These are phyloP conservation scores for Cyclotella sp. DNA, from an alignment of 108 stramenopile species.

Conservation along the genomic window DNA sequence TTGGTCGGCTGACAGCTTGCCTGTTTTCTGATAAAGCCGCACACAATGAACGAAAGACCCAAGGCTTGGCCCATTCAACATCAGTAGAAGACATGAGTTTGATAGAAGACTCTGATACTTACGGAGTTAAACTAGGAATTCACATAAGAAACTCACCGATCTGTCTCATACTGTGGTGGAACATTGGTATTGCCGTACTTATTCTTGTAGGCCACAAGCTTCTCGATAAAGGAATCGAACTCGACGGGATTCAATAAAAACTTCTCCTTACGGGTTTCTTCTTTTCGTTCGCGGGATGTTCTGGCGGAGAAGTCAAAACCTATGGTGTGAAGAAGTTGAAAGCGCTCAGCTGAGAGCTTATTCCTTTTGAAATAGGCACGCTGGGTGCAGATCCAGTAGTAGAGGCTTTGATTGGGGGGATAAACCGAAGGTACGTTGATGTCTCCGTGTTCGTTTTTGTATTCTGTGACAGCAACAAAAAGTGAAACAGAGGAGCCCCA, in stretches of 20 bases:
- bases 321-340: slow-evolving; percentile 15
- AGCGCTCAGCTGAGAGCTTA: slow-evolving; percentile 22
- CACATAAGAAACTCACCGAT: slow-evolving; percentile 6
- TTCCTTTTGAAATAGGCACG: background rate
- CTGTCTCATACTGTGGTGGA: slow-evolving; percentile 2
- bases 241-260: slow-evolving; percentile 6
- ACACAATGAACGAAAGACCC: slow-evolving; percentile 25
- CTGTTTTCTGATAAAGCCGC: slow-evolving; percentile 11
- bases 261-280: slow-evolving; percentile 1
- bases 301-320: slow-evolving; percentile 5
- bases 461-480: slow-evolving; percentile 1
- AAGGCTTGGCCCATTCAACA: background rate
- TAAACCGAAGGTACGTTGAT: slow-evolving; percentile 3
- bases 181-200: slow-evolving; percentile 20
- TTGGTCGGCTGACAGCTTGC: background rate
- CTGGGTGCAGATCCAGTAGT: slow-evolving; percentile 17
- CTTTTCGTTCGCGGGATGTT: background rate
- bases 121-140: background rate
- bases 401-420: background rate
- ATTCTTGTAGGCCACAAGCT: slow-evolving; percentile 20
- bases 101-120: background rate
- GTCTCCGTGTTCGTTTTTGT: slow-evolving; percentile 17
- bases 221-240: slow-evolving; percentile 8
- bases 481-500: background rate
- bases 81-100: background rate